Evolutionary conservation across 768 basidiomycete species (phyloP).

Genomic region (Clitopilus hobsonii): DNA sequence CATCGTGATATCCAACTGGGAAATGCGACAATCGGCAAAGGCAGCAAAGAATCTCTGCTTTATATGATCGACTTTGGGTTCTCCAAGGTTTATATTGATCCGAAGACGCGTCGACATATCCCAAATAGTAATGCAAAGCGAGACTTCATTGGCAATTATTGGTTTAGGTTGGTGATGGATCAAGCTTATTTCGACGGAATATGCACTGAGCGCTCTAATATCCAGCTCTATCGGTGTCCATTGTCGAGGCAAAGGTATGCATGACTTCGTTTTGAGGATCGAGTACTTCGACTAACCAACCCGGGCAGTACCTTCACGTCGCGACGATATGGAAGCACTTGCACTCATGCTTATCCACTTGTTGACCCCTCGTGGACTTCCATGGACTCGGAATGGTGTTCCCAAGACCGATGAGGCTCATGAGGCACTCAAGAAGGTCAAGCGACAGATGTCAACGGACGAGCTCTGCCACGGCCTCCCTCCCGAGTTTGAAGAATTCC

Average conservation of each 20-base stretch:
- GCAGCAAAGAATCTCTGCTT: conserved; percentile 52
- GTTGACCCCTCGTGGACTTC: conserved; percentile 67
- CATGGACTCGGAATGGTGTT: conserved; percentile 79
- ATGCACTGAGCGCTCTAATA: not conserved
- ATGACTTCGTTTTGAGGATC: conserved; percentile 1
- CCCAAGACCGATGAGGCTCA: conserved; percentile 67
- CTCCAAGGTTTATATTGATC: conserved; percentile 73
- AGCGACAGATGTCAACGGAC: conserved; percentile 55
- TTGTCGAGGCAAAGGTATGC: conserved; percentile 65
- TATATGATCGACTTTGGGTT: conserved; percentile 90
- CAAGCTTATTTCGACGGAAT: not conserved
- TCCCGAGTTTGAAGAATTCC: conserved; percentile 69
- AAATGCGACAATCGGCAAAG: conserved; percentile 63
- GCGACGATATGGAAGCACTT: conserved; percentile 75
- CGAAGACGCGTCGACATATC: conserved; percentile 60
- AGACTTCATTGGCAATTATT: conserved; percentile 82
- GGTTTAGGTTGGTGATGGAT: conserved; percentile 58
- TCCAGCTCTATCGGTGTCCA: conserved; percentile 66
- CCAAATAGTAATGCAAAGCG: conserved; percentile 62
- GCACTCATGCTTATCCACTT: conserved; percentile 80
- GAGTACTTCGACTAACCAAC: not conserved
- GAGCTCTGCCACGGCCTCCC: conserved; percentile 68
- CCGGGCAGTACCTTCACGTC: conserved; percentile 63
- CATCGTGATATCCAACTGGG: conserved; percentile 81
- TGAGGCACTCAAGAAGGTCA: conserved; percentile 58